A percentile compares a stretch with the other conserved stretches of the same genome.
These are phyloP conservation scores for Trypanosoma rangeli DNA, from an alignment of 208 protist genomes.

Conservation along the genomic window DNA sequence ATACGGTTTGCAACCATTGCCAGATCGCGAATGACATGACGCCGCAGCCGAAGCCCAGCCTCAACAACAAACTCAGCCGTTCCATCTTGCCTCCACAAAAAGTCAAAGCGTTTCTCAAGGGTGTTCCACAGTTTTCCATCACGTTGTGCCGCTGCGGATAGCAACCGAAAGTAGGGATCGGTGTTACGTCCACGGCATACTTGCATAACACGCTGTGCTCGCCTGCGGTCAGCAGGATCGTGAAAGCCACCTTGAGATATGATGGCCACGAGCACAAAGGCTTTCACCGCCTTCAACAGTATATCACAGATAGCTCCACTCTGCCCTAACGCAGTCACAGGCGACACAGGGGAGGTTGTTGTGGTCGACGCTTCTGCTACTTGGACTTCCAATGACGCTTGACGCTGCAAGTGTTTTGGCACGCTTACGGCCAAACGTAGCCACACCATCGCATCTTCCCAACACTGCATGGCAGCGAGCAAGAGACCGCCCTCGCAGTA, in stretches of 20 bases:
- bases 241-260: constrained; percentile 17
- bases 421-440: constrained; percentile 12
- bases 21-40: constrained; percentile 41
- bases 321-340: background rate
- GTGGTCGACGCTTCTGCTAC: background rate
- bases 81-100: constrained; percentile 16
- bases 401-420: background rate
- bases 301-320: background rate
- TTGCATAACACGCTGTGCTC: constrained; percentile 21
- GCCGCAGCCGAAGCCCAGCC: constrained; percentile 23
- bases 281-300: constrained; percentile 26
- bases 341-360: background rate
- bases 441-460: constrained; percentile 41
- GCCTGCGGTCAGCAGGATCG: constrained; percentile 12
- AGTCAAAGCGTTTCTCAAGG: constrained; percentile 7
- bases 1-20: constrained; percentile 38
- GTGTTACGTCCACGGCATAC: constrained; percentile 10
- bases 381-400: background rate
- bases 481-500: constrained; percentile 49
- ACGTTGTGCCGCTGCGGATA: constrained; percentile 18
- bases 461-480: constrained; percentile 29
- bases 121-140: constrained; percentile 25
- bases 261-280: constrained; percentile 27
- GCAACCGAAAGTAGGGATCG: constrained; percentile 24
- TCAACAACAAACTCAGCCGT: constrained; percentile 17